A percentile compares a stretch with the other conserved stretches of the same genome.
phyloP scores from a whole-genome alignment of 2,329 filamentous ascomycete species.

The Hymenoscyphus linearis region DNA sequence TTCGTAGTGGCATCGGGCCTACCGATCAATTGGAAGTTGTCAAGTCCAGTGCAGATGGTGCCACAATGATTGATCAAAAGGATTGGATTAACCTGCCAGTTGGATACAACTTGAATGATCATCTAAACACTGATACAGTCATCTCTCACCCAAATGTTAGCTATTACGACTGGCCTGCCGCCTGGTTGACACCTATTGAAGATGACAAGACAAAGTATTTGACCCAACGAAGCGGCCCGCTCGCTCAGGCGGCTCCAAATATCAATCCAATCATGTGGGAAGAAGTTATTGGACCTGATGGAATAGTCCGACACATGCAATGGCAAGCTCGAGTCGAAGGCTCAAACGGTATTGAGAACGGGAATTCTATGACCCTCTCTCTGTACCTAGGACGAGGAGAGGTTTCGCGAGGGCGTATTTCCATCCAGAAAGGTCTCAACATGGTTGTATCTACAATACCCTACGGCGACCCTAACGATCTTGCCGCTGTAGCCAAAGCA shows the following conservation, averaged over 20 bases:
- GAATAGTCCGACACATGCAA: conserved; percentile 55
- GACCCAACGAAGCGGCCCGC: conserved; percentile 47
- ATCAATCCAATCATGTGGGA: conserved; percentile 57
- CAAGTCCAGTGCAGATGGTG: conserved; percentile 40
- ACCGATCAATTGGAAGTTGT: conserved; percentile 41
- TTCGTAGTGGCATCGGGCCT: conserved; percentile 58
- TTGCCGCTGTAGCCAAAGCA: conserved; percentile 55
- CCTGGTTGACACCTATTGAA: conserved; percentile 42
- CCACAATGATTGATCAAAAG: conserved; percentile 42
- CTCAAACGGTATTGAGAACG: conserved; percentile 13
- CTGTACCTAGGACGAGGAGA: conserved; percentile 61
- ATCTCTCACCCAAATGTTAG: conserved; percentile 43
- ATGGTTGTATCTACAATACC: conserved; percentile 57
- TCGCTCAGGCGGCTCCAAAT: conserved; percentile 58
- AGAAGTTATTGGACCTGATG: conserved; percentile 49
- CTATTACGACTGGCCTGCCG: conserved; percentile 60
- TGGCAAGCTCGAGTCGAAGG: conserved; percentile 58
- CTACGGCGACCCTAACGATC: conserved; percentile 45
- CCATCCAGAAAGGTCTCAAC: conserved; percentile 51
- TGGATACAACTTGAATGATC: conserved; percentile 50
- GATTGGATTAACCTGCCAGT: conserved; percentile 54
- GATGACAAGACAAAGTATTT: conserved; percentile 40
- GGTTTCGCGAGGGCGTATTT: conserved; percentile 54
- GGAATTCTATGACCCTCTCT: conserved; percentile 36
- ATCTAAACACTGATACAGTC: conserved; percentile 51